Evolutionary conservation across 768 basidiomycete species (phyloP), one percentile per base, ranked within the genome.

Genomic region (Paxillus involutus): DNA sequence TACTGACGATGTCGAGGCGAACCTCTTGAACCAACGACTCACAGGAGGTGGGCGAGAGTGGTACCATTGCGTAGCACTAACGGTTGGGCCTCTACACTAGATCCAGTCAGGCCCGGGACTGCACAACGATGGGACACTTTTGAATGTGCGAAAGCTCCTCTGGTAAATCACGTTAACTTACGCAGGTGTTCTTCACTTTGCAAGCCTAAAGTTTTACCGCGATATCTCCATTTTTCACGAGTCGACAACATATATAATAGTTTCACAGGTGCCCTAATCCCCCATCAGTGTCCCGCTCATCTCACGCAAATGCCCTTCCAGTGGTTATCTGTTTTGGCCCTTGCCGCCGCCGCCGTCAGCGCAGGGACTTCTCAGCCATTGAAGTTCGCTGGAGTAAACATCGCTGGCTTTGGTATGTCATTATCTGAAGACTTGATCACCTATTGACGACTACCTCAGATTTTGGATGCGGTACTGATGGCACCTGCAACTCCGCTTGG

Each of bases 401-500:
- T 83, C 47, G 70, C 80, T 30, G 81, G 81, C 2, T 82, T 80
- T 56, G 81, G 67, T 64, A 44, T 13, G 46, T 29, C 32, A 1
- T 12, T 17, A 61, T 3, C 14, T 12, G 7, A 0, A 10, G 3
- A 42, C 7, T 19, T 2, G 4, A 49, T 8, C 11, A 2, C 14
- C n/a, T 17, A 37, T 9, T 51, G 29, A 59, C 4, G 13, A 39
- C 26, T 32, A 44, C 10, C 13, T 8, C 35, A 66, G 64, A 82
- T 61, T 82, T 83, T 58, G 78, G 80, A n/a, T 79, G 79, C 56
- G 67, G 69, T 47, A 69, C 68, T 6, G 76, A 80, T 55, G 80
- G 80, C 7, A 69, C 64, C 51, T 80, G 77, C 56, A 69, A 65
- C 32, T 52, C 68, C 11, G 71, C 69, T 40, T 65, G 63, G 3